Conservation (phyloP, 805 yeast genomes). For the Lachancea cidri region DNA sequence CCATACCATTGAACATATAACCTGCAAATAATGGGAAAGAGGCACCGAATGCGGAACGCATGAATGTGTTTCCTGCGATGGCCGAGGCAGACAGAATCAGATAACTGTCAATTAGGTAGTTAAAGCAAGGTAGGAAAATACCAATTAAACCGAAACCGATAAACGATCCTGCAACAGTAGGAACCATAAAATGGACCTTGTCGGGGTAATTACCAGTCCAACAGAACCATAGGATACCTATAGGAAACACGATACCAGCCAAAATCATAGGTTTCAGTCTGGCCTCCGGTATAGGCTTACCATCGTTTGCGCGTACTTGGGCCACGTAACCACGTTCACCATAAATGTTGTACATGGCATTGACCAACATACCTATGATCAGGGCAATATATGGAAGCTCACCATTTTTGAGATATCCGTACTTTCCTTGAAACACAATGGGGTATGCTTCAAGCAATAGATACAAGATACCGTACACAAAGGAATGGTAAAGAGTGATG, state of each 20-base stretch:
- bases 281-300: slow-evolving; percentile 69
- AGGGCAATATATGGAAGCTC: slow-evolving; percentile 78
- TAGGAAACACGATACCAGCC: slow-evolving; percentile 66
- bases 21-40: slow-evolving; percentile 68
- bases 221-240: slow-evolving; percentile 79
- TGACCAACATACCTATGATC: slow-evolving; percentile 60
- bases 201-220: slow-evolving; percentile 81
- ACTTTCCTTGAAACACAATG: slow-evolving; percentile 57
- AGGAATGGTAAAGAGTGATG: slow-evolving; percentile 66
- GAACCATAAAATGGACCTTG: slow-evolving; percentile 76
- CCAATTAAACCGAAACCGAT: slow-evolving; percentile 64
- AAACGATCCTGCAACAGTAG: slow-evolving; percentile 58
- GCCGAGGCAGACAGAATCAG: slow-evolving; percentile 73
- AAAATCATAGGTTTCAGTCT: slow-evolving; percentile 72
- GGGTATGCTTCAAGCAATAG: slow-evolving; percentile 73
- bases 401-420: slow-evolving; percentile 44
- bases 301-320: slow-evolving; percentile 47
- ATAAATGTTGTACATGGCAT: slow-evolving; percentile 48
- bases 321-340: slow-evolving; percentile 49
- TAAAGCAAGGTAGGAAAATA: slow-evolving; percentile 64
- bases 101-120: slow-evolving; percentile 69
- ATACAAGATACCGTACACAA: slow-evolving; percentile 75
- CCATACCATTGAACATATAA: slow-evolving; percentile 64
- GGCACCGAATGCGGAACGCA: slow-evolving; percentile 65
- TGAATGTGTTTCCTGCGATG: slow-evolving; percentile 64